Conservation (phyloP, 345 rosid species). For the thale cress (Arabidopsis thaliana) region DNA sequence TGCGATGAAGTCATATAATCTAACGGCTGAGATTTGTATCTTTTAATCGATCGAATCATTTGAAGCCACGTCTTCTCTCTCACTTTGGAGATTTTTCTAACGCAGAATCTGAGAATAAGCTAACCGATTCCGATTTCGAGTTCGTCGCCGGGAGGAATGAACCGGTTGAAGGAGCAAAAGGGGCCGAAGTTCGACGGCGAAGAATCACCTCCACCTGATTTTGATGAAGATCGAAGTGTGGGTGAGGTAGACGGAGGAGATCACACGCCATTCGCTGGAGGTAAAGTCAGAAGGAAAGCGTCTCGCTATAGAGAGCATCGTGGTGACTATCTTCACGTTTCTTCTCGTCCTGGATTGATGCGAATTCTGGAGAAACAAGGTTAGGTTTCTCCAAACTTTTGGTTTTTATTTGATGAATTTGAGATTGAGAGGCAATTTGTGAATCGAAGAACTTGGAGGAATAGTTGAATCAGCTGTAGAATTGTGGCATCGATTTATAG, state of each 20-base stretch:
- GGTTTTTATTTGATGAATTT: background rate
- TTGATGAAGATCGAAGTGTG: slow-evolving; percentile 10
- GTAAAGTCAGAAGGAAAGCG: slow-evolving; percentile 79
- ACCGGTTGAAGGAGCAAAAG: slow-evolving; percentile 42
- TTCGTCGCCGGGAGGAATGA: slow-evolving; percentile 50
- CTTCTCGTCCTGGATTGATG: slow-evolving; percentile 69
- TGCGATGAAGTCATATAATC: background rate
- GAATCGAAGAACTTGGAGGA: background rate
- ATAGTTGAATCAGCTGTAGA: background rate
- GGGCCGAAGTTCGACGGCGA: slow-evolving; percentile 65
- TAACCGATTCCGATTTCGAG: slow-evolving; percentile 28
- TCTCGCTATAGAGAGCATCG: slow-evolving; percentile 75
- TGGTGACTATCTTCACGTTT: slow-evolving; percentile 90
- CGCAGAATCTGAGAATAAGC: background rate
- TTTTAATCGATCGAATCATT: background rate
- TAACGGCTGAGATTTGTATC: background rate
- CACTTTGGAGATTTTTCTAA: background rate
- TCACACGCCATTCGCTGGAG: slow-evolving; percentile 77
- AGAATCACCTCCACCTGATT: slow-evolving; percentile 48
- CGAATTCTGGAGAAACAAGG: slow-evolving; percentile 88
- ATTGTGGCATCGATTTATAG: background rate
- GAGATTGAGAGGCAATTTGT: background rate
- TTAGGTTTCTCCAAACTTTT: background rate
- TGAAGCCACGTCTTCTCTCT: slow-evolving; percentile 34
- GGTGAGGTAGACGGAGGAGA: slow-evolving; percentile 44